Base-by-base conservation (phyloP, 2,329 filamentous ascomycete species). In the Colletotrichum sp. region DNA sequence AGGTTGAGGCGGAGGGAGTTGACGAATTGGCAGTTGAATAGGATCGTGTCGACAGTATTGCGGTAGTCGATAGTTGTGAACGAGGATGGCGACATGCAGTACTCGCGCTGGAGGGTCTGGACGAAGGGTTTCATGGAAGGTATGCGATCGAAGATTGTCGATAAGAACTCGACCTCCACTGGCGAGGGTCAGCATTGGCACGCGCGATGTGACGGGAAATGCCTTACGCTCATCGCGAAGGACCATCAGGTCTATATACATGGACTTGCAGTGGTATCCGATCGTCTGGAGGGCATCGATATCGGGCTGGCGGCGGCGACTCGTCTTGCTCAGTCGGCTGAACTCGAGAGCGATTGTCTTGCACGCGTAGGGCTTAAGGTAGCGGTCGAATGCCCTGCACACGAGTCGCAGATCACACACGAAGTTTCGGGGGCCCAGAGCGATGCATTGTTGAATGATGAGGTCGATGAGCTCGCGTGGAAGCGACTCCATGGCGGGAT, bases 201-300 rank as follows among this genome's bases (percentile, higher is more conserved):
- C 36, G 55, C 30, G 7, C 24, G 21, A 13, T 66, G 30, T 14
- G 7, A 26, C 16, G 36, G 18, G 10, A 18, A 2, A 16, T 12
- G 34, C 8, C 68, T 78, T 82, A 90, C 89, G 79, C 69, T 90
- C 87, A 78, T 90, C 89, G 78, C 89, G 85, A 48, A 90, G 81
- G 18, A 90, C 84, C 87, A 89, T 90, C 80, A 90, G 81, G 78
- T 91, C 89, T 64, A 90, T 83, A 74, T 87, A 89, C 6, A 91
- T 78, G 34, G 87, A 86, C 78, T 86, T 86, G 83, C 87, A 89
- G n/a, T 88, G 82, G 34, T 85, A 83, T 4, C 87, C 88, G 66
- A 89, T 84, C 4, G 85, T 86, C 77, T 85, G 83, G n/a, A 90
- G 80, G 8, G 85, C 85, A 78, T 85, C 83, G n/a, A 84, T 75